Evolutionary conservation across 2,329 filamentous ascomycete genomes (phyloP), one percentile per base, ranked within the genome.

Genomic region (Aspergillus pseudotamarii): DNA sequence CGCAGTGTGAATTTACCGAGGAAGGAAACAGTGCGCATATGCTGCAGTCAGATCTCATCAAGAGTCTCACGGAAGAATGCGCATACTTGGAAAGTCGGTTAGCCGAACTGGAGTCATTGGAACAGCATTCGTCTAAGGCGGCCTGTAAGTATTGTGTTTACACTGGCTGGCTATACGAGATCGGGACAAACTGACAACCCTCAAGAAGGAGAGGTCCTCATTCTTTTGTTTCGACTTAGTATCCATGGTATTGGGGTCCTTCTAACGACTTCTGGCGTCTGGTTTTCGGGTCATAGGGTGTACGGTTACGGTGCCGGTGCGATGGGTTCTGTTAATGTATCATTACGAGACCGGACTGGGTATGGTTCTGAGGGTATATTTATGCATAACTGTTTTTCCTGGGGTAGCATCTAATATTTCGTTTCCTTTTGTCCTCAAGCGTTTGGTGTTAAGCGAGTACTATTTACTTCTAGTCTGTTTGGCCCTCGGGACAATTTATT

Each of bases 31-130:
- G n/a, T 55, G 51, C 51, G 28, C 51, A 55, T 38, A 55, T 26
- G 51, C 51, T 55, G 32, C 51, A 55, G 51, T 38, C 51, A 19
- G 51, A 55, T 32, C n/a, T 55, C 21, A 55, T 55, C 32, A 55
- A 55, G 32, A 55, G 30, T 38, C 51, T 55, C 21, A 55, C 51
- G 2, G 51, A 55, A 55, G 51, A 55, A 55, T 55, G 51, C n/a
- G 51, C 51, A 23, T 55, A 55, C 32, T 26, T 55, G 10, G 51
- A 55, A 28, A 55, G 34, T 21, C 21, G 21, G 34, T 38, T 55
- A 10, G 51, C 51, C 12, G 51, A 55, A 21, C 32, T 55, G 14
- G 51, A 55, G 32, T 55, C 51, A n/a, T 32, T n/a, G 9, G 28
- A 32, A 9, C 48, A 32, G 19, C 19, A 32, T 26, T 32, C 48